These are phyloP conservation scores for Ceratocystis eucalypticola DNA, from an alignment of 2,329 filamentous ascomycete species.

Conservation along the genomic window DNA sequence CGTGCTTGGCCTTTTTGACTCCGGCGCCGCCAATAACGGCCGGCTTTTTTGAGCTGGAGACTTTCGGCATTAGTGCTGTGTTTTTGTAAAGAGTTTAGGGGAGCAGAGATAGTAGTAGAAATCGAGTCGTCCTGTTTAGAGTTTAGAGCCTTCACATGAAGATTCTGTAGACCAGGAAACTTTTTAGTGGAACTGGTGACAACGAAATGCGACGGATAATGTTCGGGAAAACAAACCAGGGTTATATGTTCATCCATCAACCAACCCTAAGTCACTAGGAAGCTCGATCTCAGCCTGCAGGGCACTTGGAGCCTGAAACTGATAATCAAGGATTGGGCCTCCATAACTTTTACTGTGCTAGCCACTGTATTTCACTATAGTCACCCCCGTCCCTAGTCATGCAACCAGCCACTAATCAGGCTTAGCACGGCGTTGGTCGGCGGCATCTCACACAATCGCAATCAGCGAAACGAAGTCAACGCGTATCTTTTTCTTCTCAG, in stretches of 20 bases:
- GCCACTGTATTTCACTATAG: neutral
- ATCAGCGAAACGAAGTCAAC: too few species aligned
- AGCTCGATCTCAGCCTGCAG: neutral
- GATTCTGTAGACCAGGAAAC: constrained; percentile 4
- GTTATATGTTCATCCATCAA: neutral
- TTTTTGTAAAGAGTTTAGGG: neutral
- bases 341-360: neutral
- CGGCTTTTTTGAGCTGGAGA: constrained; percentile 5
- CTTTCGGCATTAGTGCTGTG: neutral
- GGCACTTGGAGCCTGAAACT: neutral
- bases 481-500: too few species aligned
- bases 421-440: too few species aligned
- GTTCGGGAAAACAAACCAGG: neutral
- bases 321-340: neutral
- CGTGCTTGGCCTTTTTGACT: constrained; percentile 15
- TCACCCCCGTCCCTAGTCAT: neutral
- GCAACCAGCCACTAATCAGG: neutral
- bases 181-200: constrained; percentile 9
- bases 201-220: neutral
- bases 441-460: too few species aligned
- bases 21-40: constrained; percentile 3
- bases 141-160: neutral
- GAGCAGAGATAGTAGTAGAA: too few species aligned
- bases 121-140: too few species aligned
- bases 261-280: neutral